Conservation (phyloP, 2,329 filamentous ascomycete species). For the Exophiala xenobiotica region DNA sequence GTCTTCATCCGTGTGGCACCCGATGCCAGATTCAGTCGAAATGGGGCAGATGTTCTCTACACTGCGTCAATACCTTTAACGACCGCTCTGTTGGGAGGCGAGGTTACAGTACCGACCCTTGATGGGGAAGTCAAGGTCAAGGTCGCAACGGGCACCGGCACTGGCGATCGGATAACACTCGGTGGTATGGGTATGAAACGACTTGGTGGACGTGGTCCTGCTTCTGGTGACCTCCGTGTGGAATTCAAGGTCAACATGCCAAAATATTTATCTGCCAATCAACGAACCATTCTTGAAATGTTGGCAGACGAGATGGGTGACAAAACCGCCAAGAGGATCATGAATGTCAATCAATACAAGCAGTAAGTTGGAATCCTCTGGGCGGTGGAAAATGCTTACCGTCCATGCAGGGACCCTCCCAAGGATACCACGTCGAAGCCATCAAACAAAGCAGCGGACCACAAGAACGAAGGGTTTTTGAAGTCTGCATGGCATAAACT, state of each 20-base stretch:
- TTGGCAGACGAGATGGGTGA: constrained; percentile 95
- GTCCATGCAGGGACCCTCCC: constrained; percentile 13
- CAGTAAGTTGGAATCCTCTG: constrained; percentile 44
- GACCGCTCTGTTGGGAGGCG: constrained; percentile 86
- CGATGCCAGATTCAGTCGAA: constrained; percentile 84
- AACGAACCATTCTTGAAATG: constrained; percentile 91
- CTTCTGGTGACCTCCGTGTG: constrained; percentile 79
- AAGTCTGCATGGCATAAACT: constrained; percentile 92
- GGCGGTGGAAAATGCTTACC: constrained; percentile 12
- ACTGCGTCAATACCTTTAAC: constrained; percentile 89
- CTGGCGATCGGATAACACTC: constrained; percentile 87
- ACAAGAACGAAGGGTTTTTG: constrained; percentile 84
- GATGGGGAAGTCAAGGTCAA: constrained; percentile 89
- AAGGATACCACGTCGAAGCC: constrained; percentile 22
- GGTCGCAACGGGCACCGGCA: constrained; percentile 85
- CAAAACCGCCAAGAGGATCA: constrained; percentile 84
- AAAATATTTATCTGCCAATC: constrained; percentile 87
- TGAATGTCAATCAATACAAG: constrained; percentile 68
- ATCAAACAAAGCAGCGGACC: constrained; percentile 37
- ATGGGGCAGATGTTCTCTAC: constrained; percentile 87
- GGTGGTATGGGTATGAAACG: constrained; percentile 93
- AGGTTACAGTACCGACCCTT: constrained; percentile 84
- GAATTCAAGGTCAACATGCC: constrained; percentile 96
- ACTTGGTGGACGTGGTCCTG: constrained; percentile 65
- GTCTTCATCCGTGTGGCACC: constrained; percentile 86